These are phyloP conservation scores for Wickerhamiella infanticola DNA, from an alignment of 1,139 yeast genomes.

Conservation along the genomic window DNA sequence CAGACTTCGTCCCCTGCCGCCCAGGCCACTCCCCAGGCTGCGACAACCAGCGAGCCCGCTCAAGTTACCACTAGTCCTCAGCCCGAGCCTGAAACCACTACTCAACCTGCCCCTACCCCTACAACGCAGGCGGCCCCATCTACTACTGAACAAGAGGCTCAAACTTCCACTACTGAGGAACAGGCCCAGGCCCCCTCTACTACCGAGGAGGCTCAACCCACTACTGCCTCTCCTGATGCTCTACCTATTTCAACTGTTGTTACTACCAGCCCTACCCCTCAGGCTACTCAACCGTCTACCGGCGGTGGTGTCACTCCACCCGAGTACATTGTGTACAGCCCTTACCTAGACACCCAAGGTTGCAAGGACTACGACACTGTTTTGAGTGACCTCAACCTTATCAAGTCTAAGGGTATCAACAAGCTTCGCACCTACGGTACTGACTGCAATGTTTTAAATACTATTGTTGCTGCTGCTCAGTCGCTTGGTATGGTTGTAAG, in stretches of 20 bases:
- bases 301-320: constrained; percentile 27
- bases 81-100: constrained; percentile 5
- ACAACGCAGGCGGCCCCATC: constrained; percentile 2
- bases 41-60: constrained; percentile 10
- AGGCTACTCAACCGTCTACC: constrained; percentile 7
- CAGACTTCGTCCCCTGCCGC: constrained; percentile 7
- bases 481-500: constrained; percentile 53
- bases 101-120: constrained; percentile 12
- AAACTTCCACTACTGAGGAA: constrained; percentile 2
- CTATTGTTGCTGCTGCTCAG: constrained; percentile 48
- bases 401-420: constrained; percentile 44
- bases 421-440: constrained; percentile 68
- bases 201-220: background rate
- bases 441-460: constrained; percentile 57
- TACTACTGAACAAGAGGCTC: background rate
- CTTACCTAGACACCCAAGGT: constrained; percentile 49
- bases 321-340: constrained; percentile 57
- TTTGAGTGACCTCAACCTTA: constrained; percentile 40
- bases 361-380: constrained; percentile 50
- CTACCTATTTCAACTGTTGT: constrained; percentile 12
- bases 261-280: constrained; percentile 10
- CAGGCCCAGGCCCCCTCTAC: no score
- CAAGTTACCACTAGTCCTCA: constrained; percentile 12
- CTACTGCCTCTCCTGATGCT: constrained; percentile 7
- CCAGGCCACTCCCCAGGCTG: constrained; percentile 7